Evolutionary conservation across 345 rosid genomes (phyloP).

Genomic region (Mallotus nudiflorus): DNA sequence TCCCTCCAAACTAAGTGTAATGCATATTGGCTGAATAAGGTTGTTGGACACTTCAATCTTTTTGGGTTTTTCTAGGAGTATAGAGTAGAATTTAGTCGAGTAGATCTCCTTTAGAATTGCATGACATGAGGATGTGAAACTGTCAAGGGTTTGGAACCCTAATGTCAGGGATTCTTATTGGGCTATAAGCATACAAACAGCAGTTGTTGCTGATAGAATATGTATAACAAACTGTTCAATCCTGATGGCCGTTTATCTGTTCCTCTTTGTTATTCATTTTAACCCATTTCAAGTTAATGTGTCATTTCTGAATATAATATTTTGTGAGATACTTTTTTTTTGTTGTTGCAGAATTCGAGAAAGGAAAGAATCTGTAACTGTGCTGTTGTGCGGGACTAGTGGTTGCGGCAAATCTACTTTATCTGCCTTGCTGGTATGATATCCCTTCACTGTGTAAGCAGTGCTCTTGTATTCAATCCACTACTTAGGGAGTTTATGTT

Average conservation of each 20-base stretch:
- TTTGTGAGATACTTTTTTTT: conserved; percentile 9
- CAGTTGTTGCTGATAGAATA: neutral
- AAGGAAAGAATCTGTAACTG: conserved; percentile 95
- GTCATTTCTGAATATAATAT: neutral
- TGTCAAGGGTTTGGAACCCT: neutral
- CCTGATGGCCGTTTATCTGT: neutral
- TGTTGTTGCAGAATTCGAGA: conserved; percentile 83
- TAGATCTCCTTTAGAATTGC: too few relatives aligned
- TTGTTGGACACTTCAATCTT: neutral
- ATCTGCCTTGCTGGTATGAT: conserved; percentile 92
- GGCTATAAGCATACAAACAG: too few relatives aligned
- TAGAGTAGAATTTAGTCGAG: too few relatives aligned
- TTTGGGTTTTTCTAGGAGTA: neutral
- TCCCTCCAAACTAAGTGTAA: too few relatives aligned
- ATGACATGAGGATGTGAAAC: too few relatives aligned
- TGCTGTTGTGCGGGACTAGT: conserved; percentile 97
- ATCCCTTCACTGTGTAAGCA: conserved; percentile 18
- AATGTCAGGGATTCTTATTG: neutral
- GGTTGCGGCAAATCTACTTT: conserved; percentile 99
- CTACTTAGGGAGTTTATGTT: neutral
- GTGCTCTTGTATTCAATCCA: conserved; percentile 10
- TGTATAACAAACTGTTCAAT: neutral
- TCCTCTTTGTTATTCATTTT: neutral
- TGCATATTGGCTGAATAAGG: too few relatives aligned
- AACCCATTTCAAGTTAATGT: neutral